phyloP scores from a whole-genome alignment of 371 early-diverging fungal genomes.

The Saksenaea vasiformis region DNA sequence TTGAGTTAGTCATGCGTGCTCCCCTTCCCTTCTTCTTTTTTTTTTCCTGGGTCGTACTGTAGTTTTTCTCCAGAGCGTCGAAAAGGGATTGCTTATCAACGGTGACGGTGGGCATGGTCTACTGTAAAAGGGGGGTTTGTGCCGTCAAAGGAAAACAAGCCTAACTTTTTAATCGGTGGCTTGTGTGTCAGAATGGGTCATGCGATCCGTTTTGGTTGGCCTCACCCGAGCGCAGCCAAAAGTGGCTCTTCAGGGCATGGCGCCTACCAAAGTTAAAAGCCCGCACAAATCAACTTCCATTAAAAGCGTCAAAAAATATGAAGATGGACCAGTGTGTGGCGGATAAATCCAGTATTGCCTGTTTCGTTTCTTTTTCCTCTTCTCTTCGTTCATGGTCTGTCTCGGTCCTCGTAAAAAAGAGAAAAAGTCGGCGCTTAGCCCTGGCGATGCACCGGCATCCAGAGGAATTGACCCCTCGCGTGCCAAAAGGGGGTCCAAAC shows the following conservation, averaged over 20 bases:
- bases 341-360: no score
- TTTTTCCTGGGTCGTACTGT: constrained; percentile 59
- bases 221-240: not conserved
- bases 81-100: constrained; percentile 91
- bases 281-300: no score
- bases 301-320: no score
- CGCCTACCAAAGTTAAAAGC: not conserved
- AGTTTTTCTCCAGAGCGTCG: constrained; percentile 76
- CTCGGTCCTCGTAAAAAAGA: constrained; percentile 37
- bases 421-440: constrained; percentile 23
- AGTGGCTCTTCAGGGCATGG: not conserved
- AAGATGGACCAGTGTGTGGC: no score
- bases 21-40: not conserved
- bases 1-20: constrained; percentile 1
- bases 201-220: not conserved
- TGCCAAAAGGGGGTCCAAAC: constrained; percentile 11
- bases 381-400: constrained; percentile 24
- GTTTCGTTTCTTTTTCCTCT: constrained; percentile 8
- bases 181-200: constrained; percentile 4
- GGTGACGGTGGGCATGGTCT: constrained; percentile 90
- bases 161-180: not conserved
- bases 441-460: constrained; percentile 15
- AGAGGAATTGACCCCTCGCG: constrained; percentile 8
- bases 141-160: not conserved
- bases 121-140: constrained; percentile 5